Evolutionary conservation across 352 stramenopile genomes (phyloP).

Genomic region (Globisporangium viniferum): DNA sequence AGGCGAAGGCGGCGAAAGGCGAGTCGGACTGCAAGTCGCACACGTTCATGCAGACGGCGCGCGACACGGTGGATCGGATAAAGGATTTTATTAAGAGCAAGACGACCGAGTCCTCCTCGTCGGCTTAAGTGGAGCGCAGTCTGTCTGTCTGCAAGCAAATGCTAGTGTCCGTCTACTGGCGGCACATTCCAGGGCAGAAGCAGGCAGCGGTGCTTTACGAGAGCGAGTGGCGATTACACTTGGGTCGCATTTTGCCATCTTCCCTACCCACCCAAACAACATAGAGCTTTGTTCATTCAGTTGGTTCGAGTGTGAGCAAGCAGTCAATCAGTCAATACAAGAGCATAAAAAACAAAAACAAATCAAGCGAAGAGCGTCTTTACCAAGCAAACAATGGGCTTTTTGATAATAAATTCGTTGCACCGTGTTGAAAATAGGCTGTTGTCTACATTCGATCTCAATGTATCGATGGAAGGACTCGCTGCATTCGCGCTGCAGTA

Average conservation of each 20-base stretch:
- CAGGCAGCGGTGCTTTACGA: too few relatives aligned
- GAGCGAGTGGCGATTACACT: background rate
- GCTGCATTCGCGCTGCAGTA: too few relatives aligned
- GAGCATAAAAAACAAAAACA: background rate
- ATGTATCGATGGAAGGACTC: too few relatives aligned
- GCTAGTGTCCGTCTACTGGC: too few relatives aligned
- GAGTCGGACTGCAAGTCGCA: slow-evolving; percentile 80
- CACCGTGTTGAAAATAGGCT: background rate
- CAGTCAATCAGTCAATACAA: slow-evolving; percentile 5
- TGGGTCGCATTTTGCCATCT: background rate
- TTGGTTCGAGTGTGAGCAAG: background rate
- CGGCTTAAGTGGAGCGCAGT: background rate
- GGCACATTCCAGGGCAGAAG: too few relatives aligned
- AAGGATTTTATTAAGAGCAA: slow-evolving; percentile 87
- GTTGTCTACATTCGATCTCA: background rate
- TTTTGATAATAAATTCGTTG: background rate
- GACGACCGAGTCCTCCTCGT: slow-evolving; percentile 18
- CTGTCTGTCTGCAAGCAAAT: too few relatives aligned
- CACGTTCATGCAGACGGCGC: slow-evolving; percentile 76
- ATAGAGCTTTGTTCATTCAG: slow-evolving; percentile 15
- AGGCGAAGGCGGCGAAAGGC: slow-evolving; percentile 60
- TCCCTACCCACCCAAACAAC: background rate
- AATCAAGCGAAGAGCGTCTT: background rate
- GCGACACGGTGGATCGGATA: slow-evolving; percentile 85
- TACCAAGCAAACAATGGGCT: background rate